Percentiles rank a stretch among this genome's conserved stretches.
Conservation (phyloP, 1,284 basidiomycete genomes). For the Erythrobasidium hasegawianum region DNA sequence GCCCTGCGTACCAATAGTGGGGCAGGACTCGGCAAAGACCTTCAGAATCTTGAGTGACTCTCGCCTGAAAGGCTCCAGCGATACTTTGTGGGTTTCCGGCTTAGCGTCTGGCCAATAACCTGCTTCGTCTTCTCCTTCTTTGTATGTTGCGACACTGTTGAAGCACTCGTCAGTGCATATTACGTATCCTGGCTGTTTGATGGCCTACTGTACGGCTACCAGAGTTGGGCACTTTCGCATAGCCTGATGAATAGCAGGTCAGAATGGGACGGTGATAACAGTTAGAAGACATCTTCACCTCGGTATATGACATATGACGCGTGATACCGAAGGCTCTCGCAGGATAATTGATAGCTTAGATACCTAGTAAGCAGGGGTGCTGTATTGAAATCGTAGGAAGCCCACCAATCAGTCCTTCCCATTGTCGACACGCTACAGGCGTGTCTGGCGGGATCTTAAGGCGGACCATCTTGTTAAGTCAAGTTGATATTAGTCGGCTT, state of each 20-base stretch:
- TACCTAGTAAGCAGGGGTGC: too few relatives aligned
- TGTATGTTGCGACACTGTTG: slow-evolving; percentile 79
- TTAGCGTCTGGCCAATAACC: slow-evolving; percentile 80
- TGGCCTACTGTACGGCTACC: slow-evolving; percentile 63
- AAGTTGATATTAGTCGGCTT: slow-evolving; percentile 7
- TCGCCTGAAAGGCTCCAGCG: slow-evolving; percentile 85
- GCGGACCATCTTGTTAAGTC: slow-evolving; percentile 79
- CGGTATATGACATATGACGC: slow-evolving; percentile 50
- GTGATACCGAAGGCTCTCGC: slow-evolving; percentile 87
- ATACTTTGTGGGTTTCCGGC: slow-evolving; percentile 89
- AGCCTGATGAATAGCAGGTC: slow-evolving; percentile 58
- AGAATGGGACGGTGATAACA: slow-evolving; percentile 48
- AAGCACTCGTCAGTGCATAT: too few relatives aligned
- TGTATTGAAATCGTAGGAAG: too few relatives aligned
- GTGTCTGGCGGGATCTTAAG: slow-evolving; percentile 52
- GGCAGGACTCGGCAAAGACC: slow-evolving; percentile 65
- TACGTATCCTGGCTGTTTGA: neutral
- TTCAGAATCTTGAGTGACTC: slow-evolving; percentile 87
- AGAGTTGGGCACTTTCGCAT: slow-evolving; percentile 80
- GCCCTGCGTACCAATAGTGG: slow-evolving; percentile 40
- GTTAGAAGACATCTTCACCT: slow-evolving; percentile 30
- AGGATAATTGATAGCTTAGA: slow-evolving; percentile 89
- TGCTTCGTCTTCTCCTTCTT: slow-evolving; percentile 79
- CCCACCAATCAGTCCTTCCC: slow-evolving; percentile 52
- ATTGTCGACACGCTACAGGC: slow-evolving; percentile 88